Conservation (phyloP, 768 basidiomycete species). For the Holtermanniella nyarrowii region DNA sequence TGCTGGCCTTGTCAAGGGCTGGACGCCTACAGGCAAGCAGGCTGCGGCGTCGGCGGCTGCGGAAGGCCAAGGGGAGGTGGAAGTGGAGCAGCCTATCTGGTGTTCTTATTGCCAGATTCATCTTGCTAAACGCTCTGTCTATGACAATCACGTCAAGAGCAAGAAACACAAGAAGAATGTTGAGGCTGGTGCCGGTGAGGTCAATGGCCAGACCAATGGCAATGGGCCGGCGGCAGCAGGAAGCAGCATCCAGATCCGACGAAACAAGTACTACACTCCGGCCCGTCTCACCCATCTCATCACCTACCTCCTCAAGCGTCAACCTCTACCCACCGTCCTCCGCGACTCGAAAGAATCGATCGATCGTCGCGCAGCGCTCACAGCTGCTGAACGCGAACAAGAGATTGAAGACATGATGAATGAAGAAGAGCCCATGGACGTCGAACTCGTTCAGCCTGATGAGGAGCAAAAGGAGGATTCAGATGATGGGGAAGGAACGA, state of each 20-base stretch:
- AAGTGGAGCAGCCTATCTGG: conserved; percentile 61
- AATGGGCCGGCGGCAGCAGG: conserved; percentile 50
- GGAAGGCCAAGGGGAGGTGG: too few species aligned
- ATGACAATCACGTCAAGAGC: conserved; percentile 86
- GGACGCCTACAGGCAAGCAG: conserved; percentile 55
- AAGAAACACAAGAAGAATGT: conserved; percentile 79
- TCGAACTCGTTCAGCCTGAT: conserved; percentile 23
- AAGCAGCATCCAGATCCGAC: conserved; percentile 25
- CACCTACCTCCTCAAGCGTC: conserved; percentile 53
- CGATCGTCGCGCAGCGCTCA: conserved; percentile 89
- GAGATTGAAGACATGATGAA: conserved; percentile 78
- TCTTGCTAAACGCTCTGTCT: conserved; percentile 95
- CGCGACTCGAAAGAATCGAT: conserved; percentile 92
- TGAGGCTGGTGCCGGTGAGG: conserved; percentile 32
- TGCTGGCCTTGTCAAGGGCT: conserved; percentile 59
- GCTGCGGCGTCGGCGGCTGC: conserved; percentile 23
- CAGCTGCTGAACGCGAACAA: conserved; percentile 73
- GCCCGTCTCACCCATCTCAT: conserved; percentile 64
- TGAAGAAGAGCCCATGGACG: conserved; percentile 39
- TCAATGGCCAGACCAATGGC: too few species aligned
- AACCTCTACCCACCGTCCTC: conserved; percentile 54
- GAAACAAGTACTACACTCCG: conserved; percentile 38
- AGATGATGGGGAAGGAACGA: conserved; percentile 44
- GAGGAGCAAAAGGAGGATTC: conserved; percentile 72
- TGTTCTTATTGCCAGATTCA: conserved; percentile 90